Evolutionary conservation across 2,329 filamentous ascomycete species (phyloP).

Genomic region (Diaporthe batatas): DNA sequence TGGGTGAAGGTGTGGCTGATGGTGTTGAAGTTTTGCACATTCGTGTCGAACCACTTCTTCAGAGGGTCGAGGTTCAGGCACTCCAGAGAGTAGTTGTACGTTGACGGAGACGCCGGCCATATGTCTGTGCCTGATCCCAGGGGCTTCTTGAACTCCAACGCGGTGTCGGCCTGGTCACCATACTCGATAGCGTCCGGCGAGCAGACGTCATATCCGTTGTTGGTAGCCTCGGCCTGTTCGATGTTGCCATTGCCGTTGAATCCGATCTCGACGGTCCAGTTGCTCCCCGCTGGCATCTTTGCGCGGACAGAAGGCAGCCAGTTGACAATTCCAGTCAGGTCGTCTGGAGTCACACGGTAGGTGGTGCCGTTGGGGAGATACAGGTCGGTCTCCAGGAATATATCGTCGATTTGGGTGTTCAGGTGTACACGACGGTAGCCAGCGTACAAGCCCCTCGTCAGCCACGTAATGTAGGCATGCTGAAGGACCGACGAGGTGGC

Average conservation of each 20-base stretch:
- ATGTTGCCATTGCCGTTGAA: constrained; percentile 29
- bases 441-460: constrained; percentile 20
- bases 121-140: constrained; percentile 4
- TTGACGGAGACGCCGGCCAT: constrained; percentile 5
- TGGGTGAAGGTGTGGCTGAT: constrained; percentile 30
- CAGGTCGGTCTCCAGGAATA: constrained; percentile 27
- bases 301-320: constrained; percentile 13
- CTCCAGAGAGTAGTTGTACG: constrained; percentile 5
- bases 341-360: constrained; percentile 12
- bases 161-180: constrained; percentile 23
- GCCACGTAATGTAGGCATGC: constrained; percentile 23
- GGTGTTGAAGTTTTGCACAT: constrained; percentile 9
- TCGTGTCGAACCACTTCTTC: constrained; percentile 25
- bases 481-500: constrained; percentile 22
- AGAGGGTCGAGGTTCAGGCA: constrained; percentile 27
- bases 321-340: constrained; percentile 18
- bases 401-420: constrained; percentile 30
- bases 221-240: constrained; percentile 14
- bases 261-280: constrained; percentile 17
- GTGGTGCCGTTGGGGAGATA: constrained; percentile 17
- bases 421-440: constrained; percentile 23
- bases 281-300: constrained; percentile 17
- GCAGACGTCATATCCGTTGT: background rate
- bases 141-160: constrained; percentile 27
- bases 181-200: constrained; percentile 24